phyloP scores from a whole-genome alignment of 2,329 filamentous ascomycete species.

The Penicillium sumatraense region DNA sequence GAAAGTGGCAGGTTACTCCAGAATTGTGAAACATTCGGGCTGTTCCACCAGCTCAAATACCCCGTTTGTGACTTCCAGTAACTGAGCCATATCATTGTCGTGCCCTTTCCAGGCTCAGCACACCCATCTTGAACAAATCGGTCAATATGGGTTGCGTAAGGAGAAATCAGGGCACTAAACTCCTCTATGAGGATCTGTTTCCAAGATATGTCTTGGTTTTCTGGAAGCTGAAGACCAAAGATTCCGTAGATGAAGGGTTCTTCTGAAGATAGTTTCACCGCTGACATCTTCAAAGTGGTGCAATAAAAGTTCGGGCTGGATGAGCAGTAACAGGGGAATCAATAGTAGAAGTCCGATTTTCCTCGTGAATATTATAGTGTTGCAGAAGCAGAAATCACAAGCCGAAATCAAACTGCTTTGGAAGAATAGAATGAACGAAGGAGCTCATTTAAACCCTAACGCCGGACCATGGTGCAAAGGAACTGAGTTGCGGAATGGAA shows the following conservation, averaged over 20 bases:
- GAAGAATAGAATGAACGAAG: no score
- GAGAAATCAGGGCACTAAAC: conserved; percentile 9
- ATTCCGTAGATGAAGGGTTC: conserved; percentile 14
- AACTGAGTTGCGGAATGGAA: background rate
- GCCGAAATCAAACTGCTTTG: no score
- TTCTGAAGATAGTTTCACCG: conserved; percentile 3
- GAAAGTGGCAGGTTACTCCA: conserved; percentile 16
- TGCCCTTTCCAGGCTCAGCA: conserved; percentile 20
- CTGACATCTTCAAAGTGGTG: conserved; percentile 6
- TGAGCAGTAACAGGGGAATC: background rate
- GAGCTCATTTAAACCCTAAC: no score
- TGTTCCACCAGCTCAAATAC: conserved; percentile 19
- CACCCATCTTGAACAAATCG: conserved; percentile 13
- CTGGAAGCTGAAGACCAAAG: conserved; percentile 18
- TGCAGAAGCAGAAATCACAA: no score
- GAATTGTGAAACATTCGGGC: conserved; percentile 12
- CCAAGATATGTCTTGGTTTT: background rate
- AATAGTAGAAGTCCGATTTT: background rate
- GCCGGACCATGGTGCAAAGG: background rate
- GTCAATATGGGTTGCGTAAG: conserved; percentile 9
- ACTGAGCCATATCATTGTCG: conserved; percentile 17
- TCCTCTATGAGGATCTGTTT: background rate
- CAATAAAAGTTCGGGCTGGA: background rate
- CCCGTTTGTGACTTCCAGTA: conserved; percentile 14
- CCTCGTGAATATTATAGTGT: background rate